phyloP scores from a whole-genome alignment of 1,284 basidiomycete genomes.

The Rhodotorula mucilaginosa region DNA sequence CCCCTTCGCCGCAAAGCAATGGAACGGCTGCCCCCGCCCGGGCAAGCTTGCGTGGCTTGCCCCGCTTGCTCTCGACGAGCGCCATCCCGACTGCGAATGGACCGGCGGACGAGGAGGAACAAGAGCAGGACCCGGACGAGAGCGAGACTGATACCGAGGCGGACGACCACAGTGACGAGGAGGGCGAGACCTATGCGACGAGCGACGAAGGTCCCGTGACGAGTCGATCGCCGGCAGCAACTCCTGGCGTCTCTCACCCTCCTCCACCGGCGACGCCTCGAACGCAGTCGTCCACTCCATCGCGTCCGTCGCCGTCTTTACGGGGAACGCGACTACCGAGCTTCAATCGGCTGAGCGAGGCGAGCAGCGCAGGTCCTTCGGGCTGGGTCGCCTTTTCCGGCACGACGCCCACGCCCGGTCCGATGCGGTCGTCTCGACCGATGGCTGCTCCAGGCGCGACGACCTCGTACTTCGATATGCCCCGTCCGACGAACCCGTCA shows the following conservation, averaged over 20 bases:
- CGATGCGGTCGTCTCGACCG: conserved; percentile 28
- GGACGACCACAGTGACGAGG: conserved; percentile 16
- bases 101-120: conserved; percentile 3
- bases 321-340: neutral
- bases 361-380: neutral
- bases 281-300: neutral
- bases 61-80: conserved; percentile 31
- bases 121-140: conserved; percentile 20
- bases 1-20: neutral
- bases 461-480: conserved; percentile 42
- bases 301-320: neutral
- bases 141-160: conserved; percentile 27
- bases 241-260: neutral
- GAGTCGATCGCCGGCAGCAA: conserved; percentile 1
- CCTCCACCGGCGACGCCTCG: conserved; percentile 3
- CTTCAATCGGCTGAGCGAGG: conserved; percentile 7
- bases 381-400: conserved; percentile 41
- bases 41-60: conserved; percentile 20
- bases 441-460: conserved; percentile 1
- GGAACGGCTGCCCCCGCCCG: neutral
- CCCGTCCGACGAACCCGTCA: conserved; percentile 15
- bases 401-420: conserved; percentile 37
- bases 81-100: neutral
- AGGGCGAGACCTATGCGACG: conserved; percentile 25
- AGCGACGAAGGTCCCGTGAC: conserved; percentile 24